Conservation (phyloP, 169 alveolate genomes). For the Plasmodium gonderi region DNA sequence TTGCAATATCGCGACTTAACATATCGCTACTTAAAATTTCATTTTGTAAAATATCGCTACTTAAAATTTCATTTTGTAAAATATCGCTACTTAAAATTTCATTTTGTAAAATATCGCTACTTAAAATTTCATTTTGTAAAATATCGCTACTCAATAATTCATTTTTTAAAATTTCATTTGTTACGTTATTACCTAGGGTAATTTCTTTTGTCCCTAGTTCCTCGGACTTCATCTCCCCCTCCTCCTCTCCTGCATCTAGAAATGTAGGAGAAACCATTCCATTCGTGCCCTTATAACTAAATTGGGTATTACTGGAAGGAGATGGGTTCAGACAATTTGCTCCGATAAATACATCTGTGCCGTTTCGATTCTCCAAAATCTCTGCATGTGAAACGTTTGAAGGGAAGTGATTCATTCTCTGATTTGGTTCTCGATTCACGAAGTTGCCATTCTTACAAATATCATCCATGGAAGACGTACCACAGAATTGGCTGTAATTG, state of each 20-base stretch:
- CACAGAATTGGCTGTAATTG: background rate
- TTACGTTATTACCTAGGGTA: background rate
- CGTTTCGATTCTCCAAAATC: background rate
- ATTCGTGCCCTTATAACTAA: background rate
- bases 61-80: background rate
- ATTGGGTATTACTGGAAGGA: background rate
- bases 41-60: background rate
- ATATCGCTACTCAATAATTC: background rate
- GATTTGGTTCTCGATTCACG: background rate
- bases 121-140: background rate
- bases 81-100: background rate
- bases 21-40: background rate
- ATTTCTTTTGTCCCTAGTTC: background rate
- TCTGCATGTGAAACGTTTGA: background rate
- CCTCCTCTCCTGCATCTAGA: background rate
- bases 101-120: background rate
- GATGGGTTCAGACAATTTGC: background rate
- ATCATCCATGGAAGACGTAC: background rate
- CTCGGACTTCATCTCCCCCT: background rate
- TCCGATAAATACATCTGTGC: background rate
- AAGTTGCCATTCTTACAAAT: background rate
- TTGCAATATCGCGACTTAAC: background rate
- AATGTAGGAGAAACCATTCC: background rate
- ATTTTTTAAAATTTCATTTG: background rate
- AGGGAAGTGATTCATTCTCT: background rate